Base-by-base conservation (phyloP, 352 stramenopile genomes). In the Pythium monospermum region DNA sequence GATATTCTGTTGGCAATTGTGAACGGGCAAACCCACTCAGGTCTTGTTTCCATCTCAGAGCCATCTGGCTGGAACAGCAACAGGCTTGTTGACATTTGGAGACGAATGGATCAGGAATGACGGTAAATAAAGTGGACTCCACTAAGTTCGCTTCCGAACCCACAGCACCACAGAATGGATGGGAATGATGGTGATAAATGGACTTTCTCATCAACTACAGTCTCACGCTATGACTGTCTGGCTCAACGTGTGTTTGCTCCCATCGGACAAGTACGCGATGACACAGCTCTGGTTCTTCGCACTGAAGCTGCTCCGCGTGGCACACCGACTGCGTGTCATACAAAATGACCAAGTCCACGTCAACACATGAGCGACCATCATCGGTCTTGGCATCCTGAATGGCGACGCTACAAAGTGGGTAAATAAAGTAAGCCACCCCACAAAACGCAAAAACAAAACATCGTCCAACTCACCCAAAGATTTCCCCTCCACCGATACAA, bases 311-410 rank as follows among this genome's bases (percentile, higher is more conserved):
- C 38, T 59, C 11, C 21, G 38, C 36, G 26, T 59, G 57, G 42
- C 36, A 35, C 15, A 64, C 43, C 28, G 47, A 41, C 10, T 47
- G 27, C 6, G 49, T 50, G 32, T 64, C 57, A 28, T 56, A 58
- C 3, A 59, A 13, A 10, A 56, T n/a, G 26, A 59, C 36, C 4
- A 64, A 7, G 21, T 52, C 42, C 5, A 64, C 49, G 18, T 43
- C 18, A 11, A 55, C 53, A 43, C 22, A 32, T 33, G 45, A 15
- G 5, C 7, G 1, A 11, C 54, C 40, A 8, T 43, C 37, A 30
- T 40, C 25, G n/a, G 6, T 30, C 7, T 21, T 21, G 3, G 40
- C 36, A 26, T 54, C 56, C 25, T 44, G 40, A 16, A 64, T 36
- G 19, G 57, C 37, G 2, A 56, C 31, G 21, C 55, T 63, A 31